Evolutionary conservation across 1,139 yeast species (phyloP).

Genomic region (Yamadazyma kanchanaburiensis): DNA sequence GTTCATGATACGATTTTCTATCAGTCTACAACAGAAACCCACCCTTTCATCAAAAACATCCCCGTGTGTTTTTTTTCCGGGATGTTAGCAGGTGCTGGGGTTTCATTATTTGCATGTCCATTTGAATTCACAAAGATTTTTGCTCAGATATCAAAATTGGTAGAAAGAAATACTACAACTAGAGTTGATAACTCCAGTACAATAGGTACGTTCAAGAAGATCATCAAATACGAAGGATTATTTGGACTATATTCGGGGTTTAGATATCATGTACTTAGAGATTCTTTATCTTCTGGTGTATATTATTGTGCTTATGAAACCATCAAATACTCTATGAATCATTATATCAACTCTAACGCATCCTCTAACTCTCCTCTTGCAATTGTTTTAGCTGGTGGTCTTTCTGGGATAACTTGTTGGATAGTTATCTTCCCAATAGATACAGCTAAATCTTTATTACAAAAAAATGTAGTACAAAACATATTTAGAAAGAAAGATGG

Average conservation of each 20-base stretch:
- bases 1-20: constrained; percentile 30
- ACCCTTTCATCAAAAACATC: constrained; percentile 50
- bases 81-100: constrained; percentile 59
- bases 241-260: constrained; percentile 71
- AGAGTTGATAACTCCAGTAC: constrained; percentile 21
- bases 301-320: constrained; percentile 78
- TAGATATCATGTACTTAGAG: constrained; percentile 63
- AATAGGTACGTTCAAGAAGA: constrained; percentile 42
- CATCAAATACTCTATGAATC: constrained; percentile 47
- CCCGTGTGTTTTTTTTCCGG: constrained; percentile 72
- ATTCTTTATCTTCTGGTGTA: constrained; percentile 66
- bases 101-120: constrained; percentile 74
- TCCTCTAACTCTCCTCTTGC: constrained; percentile 30
- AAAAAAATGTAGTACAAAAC: constrained; percentile 67
- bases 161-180: constrained; percentile 19
- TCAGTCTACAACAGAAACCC: constrained; percentile 11
- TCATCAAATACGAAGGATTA: constrained; percentile 56
- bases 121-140: constrained; percentile 82
- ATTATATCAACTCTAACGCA: constrained; percentile 28
- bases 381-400: constrained; percentile 65
- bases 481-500: constrained; percentile 54
- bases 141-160: constrained; percentile 63
- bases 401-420: constrained; percentile 77
- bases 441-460: constrained; percentile 71
- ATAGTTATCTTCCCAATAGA: constrained; percentile 73